Percentiles rank a stretch among this genome's conserved stretches.
These are phyloP conservation scores for Dryadomyces quercus-mongolicae DNA, from an alignment of 2,329 filamentous ascomycete genomes.

Conservation along the genomic window DNA sequence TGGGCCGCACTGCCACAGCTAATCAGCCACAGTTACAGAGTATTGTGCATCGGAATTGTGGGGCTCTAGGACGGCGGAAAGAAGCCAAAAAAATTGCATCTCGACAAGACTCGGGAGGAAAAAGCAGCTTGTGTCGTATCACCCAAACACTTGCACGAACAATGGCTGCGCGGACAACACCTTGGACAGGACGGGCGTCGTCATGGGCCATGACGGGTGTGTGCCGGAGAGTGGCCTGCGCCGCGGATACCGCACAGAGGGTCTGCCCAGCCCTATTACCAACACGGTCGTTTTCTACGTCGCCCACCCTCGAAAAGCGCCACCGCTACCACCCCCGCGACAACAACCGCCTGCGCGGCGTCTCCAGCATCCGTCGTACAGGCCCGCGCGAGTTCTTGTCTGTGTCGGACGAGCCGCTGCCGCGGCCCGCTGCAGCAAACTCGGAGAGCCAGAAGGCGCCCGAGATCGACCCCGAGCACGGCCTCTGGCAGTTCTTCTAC, in stretches of 20 bases:
- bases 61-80: not conserved
- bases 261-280: not conserved
- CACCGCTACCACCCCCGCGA: conserved; percentile 46
- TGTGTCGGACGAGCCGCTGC: conserved; percentile 59
- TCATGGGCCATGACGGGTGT: not conserved
- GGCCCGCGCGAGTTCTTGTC: conserved; percentile 65
- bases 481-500: conserved; percentile 87
- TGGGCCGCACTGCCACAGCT: not conserved
- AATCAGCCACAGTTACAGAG: not conserved
- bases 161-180: conserved; percentile 6
- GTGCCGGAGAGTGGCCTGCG: not conserved
- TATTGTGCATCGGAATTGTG: too few relatives aligned
- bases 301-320: conserved; percentile 34
- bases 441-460: conserved; percentile 41
- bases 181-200: conserved; percentile 4
- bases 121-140: not conserved
- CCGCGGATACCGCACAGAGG: not conserved
- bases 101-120: not conserved
- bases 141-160: not conserved
- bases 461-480: conserved; percentile 60
- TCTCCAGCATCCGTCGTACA: conserved; percentile 68
- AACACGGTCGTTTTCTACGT: conserved; percentile 38
- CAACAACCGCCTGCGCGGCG: conserved; percentile 66
- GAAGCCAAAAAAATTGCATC: not conserved
- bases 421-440: conserved; percentile 42